Base-by-base conservation (phyloP, 2,329 filamentous ascomycete genomes). In the Venturia oleaginea region DNA sequence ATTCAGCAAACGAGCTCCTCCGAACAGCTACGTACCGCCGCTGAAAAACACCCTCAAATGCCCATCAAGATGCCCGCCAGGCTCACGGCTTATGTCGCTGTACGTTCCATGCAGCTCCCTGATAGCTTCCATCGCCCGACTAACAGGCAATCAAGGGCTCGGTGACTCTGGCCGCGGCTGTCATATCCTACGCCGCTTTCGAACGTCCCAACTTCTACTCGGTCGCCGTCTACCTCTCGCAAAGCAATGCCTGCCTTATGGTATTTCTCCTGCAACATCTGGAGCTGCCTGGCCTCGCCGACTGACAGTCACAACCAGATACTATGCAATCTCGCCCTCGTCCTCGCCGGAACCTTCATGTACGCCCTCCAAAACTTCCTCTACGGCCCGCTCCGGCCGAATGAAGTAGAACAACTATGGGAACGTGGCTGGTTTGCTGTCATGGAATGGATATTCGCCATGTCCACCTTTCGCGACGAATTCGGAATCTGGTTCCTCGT, bases 351-450 rank as follows among this genome's bases (percentile, higher is more conserved):
- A 68, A 87, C 85, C 70, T 84, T 96, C 70, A 85, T 97, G 67
- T 96, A 92, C 76, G 89, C 86, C 66, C 83, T 99, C 22, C 94
- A 97, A 74, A 87, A 92, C 71, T 80, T 97, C 62, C 91, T 95
- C 73, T 99, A 93, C 72, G 94, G 94, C 66, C 87, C 86, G 22
- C 84, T 99, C 27, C 91, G 95, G 69, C 89, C 92, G 32, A 91
- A 96, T 79, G 94, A 99, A 79, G 90, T 94, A 71, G 95, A 99
- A 76, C 93, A 97, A 75, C 84, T 99, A 17, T 97, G 96, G 73
- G 94, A 99, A 76, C 93, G 93, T 76, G 92, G 90, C 61, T 99
- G 95, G 95, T 97, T 97, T 73, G 93, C 94, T 46, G 90, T 97
- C 48, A 96, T 93, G 59, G 94, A 99, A 78, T 99, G 94, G 68